Evolutionary conservation across 352 stramenopile species (phyloP), one percentile per base, ranked within the genome.

Genomic region (Pythium chondricola): DNA sequence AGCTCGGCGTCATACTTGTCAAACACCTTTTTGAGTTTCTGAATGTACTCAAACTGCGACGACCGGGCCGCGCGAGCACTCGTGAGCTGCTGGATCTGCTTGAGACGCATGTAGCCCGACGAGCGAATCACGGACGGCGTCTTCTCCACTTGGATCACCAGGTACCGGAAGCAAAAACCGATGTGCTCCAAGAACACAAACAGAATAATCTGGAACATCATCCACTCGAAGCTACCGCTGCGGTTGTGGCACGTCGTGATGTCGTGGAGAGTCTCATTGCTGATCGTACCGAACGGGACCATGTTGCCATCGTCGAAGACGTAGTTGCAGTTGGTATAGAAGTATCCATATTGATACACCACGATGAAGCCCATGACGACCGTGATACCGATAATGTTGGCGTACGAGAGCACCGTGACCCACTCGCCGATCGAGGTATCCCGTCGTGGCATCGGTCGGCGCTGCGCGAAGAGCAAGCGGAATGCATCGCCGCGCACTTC

Each of bases 401-500:
- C 83, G 48, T 93, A 93, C 20, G 71, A 80, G 4, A 94, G 65
- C 35, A 92, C 80, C 0, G 83, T 94, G 5, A 71, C 66, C 83
- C 83, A 94, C 54, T 92, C 80, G 10, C 83, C 83, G 20, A 94
- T 94, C 1, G 65, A 85, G 17, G 74, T 85, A 39, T 92, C 83
- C 18, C 83, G 78, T 9, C 83, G 75, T 16, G 83, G 83, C 80
- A 92, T 92, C 4, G 83, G 83, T 2, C 83, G 67, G 3, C 83
- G 78, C 37, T 89, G 78, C 0, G 69, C 83, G 59, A 91, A 92
- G 17, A 94, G 36, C 25, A 94, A 59, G 0, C 80, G 80, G 50
- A 92, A 92, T 3, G 83, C 83, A 18, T 94, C 83, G 31, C 80
- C 80, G 31, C 83, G 83, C 16, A 94, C 80, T 61, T 94, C 83